phyloP scores from a whole-genome alignment of 306 rosid genomes.

The Elaeagnus macrophylla region DNA sequence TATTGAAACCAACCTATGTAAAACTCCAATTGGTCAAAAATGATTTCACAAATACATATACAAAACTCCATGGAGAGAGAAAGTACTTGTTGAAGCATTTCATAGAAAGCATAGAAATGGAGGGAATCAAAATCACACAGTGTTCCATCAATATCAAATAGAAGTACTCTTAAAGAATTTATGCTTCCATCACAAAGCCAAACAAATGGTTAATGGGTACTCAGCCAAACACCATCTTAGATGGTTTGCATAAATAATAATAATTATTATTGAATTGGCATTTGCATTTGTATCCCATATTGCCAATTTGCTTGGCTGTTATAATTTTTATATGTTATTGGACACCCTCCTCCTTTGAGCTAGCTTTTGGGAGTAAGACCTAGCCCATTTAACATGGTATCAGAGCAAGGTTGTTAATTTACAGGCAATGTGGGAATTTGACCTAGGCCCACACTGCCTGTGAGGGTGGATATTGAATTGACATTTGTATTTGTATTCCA shows the following conservation, averaged over 20 bases:
- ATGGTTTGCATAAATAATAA: neutral
- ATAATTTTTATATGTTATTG: too few species aligned
- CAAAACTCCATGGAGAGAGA: neutral
- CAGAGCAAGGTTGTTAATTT: too few species aligned
- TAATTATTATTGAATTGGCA: neutral
- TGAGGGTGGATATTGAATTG: too few species aligned
- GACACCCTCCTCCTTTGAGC: too few species aligned
- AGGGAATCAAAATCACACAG: constrained; percentile 40
- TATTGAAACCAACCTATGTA: constrained; percentile 34
- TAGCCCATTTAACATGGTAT: too few species aligned
- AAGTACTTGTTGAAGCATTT: constrained; percentile 38
- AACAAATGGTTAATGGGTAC: neutral
- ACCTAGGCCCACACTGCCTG: too few species aligned
- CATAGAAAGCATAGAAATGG: constrained; percentile 29
- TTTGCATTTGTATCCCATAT: too few species aligned
- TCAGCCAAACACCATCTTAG: neutral
- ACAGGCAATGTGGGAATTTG: too few species aligned
- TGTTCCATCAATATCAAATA: constrained; percentile 46
- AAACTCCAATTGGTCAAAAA: neutral
- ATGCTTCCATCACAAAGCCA: constrained; percentile 10
- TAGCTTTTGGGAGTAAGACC: too few species aligned
- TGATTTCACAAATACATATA: neutral
- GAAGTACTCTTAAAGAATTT: constrained; percentile 29
- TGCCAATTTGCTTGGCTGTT: too few species aligned
- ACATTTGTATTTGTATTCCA: neutral